A percentile compares a stretch with the other conserved stretches of the same genome.
These are phyloP conservation scores for Annona cherimola DNA, from an alignment of 164 flowering plant genomes.

Conservation along the genomic window DNA sequence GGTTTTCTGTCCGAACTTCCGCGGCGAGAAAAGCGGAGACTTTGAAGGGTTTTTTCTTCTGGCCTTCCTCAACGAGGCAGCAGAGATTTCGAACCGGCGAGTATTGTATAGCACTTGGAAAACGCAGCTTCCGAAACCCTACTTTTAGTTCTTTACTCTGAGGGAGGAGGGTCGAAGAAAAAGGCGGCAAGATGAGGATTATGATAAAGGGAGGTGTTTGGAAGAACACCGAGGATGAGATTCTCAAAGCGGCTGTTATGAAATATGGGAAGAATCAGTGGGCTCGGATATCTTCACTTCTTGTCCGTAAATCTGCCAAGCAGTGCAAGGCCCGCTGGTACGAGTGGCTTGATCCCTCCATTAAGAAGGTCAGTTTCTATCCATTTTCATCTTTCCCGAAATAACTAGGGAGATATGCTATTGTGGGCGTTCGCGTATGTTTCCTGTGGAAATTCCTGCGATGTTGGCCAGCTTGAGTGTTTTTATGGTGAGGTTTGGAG, in stretches of 20 bases:
- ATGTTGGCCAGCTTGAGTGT: no score
- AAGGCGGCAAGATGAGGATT: slow-evolving; percentile 81
- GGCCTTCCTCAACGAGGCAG: no score
- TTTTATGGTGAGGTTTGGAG: no score
- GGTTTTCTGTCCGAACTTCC: neutral
- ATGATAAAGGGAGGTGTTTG: slow-evolving; percentile 98
- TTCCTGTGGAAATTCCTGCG: neutral
- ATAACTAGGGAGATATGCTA: neutral
- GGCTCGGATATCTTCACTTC: slow-evolving; percentile 91
- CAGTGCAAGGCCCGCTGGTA: slow-evolving; percentile 99
- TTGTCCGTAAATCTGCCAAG: slow-evolving; percentile 92
- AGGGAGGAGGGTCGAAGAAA: slow-evolving; percentile 4
- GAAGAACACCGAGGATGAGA: slow-evolving; percentile 99
- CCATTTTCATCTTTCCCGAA: neutral
- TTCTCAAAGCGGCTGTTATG: slow-evolving; percentile 95
- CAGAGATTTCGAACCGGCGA: neutral
- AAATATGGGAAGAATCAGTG: slow-evolving; percentile 98
- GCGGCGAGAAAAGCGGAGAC: neutral
- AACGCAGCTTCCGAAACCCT: neutral
- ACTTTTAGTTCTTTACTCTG: neutral
- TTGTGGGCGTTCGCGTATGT: neutral
- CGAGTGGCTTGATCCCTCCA: slow-evolving; percentile 99
- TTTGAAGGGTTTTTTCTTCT: no score
- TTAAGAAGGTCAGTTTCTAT: slow-evolving; percentile 58
- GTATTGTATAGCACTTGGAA: neutral